A percentile compares a stretch with the other conserved stretches of the same genome.
phyloP scores from a whole-genome alignment of 2,329 filamentous ascomycete species.

The Fusarium sp. region DNA sequence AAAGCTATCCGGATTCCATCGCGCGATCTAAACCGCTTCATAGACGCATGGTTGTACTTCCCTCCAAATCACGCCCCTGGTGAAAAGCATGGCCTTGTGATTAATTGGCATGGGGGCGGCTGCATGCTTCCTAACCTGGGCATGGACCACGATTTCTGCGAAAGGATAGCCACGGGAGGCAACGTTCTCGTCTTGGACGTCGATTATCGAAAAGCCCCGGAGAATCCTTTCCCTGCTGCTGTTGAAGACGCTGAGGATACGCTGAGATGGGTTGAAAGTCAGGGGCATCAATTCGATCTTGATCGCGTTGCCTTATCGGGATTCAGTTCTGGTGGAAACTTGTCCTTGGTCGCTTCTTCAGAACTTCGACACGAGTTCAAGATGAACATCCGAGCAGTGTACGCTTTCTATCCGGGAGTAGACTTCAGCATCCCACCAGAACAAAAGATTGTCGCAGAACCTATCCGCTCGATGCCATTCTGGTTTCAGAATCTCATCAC shows the following conservation, averaged over 20 bases:
- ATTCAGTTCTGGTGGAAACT: slow-evolving; percentile 60
- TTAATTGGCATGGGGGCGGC: slow-evolving; percentile 54
- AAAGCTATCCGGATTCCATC: slow-evolving; percentile 45
- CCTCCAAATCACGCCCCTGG: slow-evolving; percentile 1
- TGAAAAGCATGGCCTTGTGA: slow-evolving; percentile 42
- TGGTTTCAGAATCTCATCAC: slow-evolving; percentile 46
- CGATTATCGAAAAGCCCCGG: slow-evolving; percentile 57
- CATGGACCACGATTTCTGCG: slow-evolving; percentile 54
- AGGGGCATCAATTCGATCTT: slow-evolving; percentile 48
- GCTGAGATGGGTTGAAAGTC: slow-evolving; percentile 47
- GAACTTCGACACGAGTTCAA: slow-evolving; percentile 42
- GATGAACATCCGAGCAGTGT: slow-evolving; percentile 62
- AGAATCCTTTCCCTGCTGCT: slow-evolving; percentile 54
- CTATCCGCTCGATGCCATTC: slow-evolving; percentile 19
- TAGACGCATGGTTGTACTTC: slow-evolving; percentile 48
- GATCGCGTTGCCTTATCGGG: slow-evolving; percentile 58
- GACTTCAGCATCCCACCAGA: slow-evolving; percentile 49
- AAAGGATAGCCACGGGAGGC: slow-evolving; percentile 46
- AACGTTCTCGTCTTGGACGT: slow-evolving; percentile 47
- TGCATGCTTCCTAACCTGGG: slow-evolving; percentile 53
- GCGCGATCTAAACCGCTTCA: slow-evolving; percentile 44
- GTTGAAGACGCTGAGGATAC: slow-evolving; percentile 53
- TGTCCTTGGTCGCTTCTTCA: slow-evolving; percentile 53
- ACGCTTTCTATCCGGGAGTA: slow-evolving; percentile 58
- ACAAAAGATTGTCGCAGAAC: slow-evolving; percentile 47